Evolutionary conservation across 2,329 filamentous ascomycete species (phyloP), one percentile per base, ranked within the genome.

Genomic region (Aspergillus tubingensis): DNA sequence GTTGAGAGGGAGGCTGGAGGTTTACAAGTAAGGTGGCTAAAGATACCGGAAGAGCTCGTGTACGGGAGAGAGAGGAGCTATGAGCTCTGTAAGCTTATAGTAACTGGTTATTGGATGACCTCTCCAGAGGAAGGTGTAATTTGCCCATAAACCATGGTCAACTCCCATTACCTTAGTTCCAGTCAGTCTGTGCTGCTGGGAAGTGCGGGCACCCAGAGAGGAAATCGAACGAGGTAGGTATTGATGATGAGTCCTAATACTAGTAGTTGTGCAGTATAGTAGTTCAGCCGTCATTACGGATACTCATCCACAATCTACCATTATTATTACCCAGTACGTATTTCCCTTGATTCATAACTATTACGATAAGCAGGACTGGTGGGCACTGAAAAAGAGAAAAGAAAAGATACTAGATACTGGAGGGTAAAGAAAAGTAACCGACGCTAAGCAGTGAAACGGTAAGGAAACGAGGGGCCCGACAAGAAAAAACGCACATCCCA

Each of bases 401-500:
- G 4, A 32, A 32, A 32, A 32, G 10, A 27, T 27, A 27, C 7
- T 27, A 23, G 4, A 27, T 27, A 25, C 23, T 10, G 11, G 27
- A 30, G 27, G 27, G 27, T 30, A 30, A 30, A 30, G 27, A 10
- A 30, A 30, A 23, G 25, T 23, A 50, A 27, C 41, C 53, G 39
- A 55, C 53, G 53, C 39, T 55, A 44, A 17, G 25, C 23, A 17
- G 49, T 57, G 47, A 62, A 44, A 64, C 62, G 60, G 60, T 56
- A 53, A 58, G 52, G 53, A 55, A 57, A 61, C 59, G 59, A 62
- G 57, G 57, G 60, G 57, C 62, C 38, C 39, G 53, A 60, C 59
- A 67, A 48, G 58, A 55, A 63, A 64, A 65, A 65, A 65, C 66
- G 65, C 66, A 68, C 66, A 68, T 65, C 62, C 64, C 63, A 65